These are phyloP conservation scores for Skeletonema tropicum DNA, from an alignment of 108 stramenopile species.

Conservation along the genomic window DNA sequence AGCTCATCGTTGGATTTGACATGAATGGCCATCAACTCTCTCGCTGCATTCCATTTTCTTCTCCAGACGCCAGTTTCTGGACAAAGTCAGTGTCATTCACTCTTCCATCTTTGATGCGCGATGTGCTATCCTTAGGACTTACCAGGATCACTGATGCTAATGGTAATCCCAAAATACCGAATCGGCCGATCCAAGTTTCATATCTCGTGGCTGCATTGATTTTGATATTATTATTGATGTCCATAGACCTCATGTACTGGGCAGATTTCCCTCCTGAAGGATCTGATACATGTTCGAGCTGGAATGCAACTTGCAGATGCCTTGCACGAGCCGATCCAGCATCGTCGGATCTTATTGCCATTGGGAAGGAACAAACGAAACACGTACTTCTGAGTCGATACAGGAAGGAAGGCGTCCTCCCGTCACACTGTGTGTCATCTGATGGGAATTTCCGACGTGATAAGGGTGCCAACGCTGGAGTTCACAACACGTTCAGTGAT, in stretches of 20 bases:
- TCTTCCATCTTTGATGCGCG: constrained; percentile 13
- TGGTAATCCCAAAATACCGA: constrained; percentile 11
- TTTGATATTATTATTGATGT: constrained; percentile 22
- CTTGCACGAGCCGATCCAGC: constrained; percentile 77
- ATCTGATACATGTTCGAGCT: constrained; percentile 20
- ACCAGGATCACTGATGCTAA: constrained; percentile 16
- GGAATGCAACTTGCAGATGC: constrained; percentile 72
- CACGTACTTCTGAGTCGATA: constrained; percentile 69
- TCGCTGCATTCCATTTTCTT: constrained; percentile 41
- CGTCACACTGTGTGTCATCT: constrained; percentile 59
- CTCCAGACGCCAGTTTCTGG: constrained; percentile 16
- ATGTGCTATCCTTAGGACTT: constrained; percentile 29
- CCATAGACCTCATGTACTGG: constrained; percentile 29
- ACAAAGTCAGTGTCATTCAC: constrained; percentile 24
- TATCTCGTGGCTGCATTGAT: constrained; percentile 26
- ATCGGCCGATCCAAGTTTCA: constrained; percentile 22
- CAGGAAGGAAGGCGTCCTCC: constrained; percentile 50
- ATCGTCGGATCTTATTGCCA: constrained; percentile 65
- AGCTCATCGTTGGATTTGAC: constrained; percentile 57
- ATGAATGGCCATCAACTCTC: constrained; percentile 41
- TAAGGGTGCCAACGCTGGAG: constrained; percentile 8
- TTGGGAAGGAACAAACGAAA: constrained; percentile 78
- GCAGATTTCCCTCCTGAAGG: constrained; percentile 17
- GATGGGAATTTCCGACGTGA: constrained; percentile 64
- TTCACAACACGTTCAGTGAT: constrained; percentile 3